These are phyloP conservation scores for Elaeis guineensis DNA, from an alignment of 176 grass and related monocot genomes.

Conservation along the genomic window DNA sequence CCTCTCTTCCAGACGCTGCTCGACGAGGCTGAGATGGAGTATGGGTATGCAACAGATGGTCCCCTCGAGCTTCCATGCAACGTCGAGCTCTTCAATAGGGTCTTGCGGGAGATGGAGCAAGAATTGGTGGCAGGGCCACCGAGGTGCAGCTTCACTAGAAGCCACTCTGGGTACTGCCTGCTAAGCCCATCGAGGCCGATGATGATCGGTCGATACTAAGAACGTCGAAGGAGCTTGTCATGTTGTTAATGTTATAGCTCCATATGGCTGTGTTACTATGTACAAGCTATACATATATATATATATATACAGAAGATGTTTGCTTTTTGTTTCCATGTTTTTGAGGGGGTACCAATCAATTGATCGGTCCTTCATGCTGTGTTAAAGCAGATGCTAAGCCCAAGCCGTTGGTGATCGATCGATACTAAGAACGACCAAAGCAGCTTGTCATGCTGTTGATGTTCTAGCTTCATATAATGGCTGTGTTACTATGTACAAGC, in stretches of 20 bases:
- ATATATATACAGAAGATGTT: no score
- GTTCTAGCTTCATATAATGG: no score
- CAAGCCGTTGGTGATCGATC: neutral
- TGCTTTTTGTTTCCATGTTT: no score
- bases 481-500: no score
- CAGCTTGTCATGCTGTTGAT: no score
- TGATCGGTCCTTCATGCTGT: no score
- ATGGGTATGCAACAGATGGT: constrained; percentile 51
- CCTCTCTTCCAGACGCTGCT: constrained; percentile 50
- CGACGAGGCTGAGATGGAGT: constrained; percentile 60
- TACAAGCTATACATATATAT: no score
- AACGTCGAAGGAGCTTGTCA: no score
- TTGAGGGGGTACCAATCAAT: no score
- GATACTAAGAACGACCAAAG: neutral
- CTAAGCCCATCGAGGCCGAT: constrained; percentile 26
- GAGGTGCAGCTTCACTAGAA: constrained; percentile 22
- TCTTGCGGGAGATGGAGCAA: constrained; percentile 57
- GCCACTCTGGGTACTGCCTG: constrained; percentile 28
- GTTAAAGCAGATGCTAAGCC: no score
- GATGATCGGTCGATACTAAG: neutral
- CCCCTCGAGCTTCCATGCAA: constrained; percentile 59
- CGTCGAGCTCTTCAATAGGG: constrained; percentile 54
- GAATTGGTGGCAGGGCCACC: constrained; percentile 14
- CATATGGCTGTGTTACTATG: no score
- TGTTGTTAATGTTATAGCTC: no score